These are phyloP conservation scores for Apiospora hydei DNA, from an alignment of 2,329 filamentous ascomycete species.

Conservation along the genomic window DNA sequence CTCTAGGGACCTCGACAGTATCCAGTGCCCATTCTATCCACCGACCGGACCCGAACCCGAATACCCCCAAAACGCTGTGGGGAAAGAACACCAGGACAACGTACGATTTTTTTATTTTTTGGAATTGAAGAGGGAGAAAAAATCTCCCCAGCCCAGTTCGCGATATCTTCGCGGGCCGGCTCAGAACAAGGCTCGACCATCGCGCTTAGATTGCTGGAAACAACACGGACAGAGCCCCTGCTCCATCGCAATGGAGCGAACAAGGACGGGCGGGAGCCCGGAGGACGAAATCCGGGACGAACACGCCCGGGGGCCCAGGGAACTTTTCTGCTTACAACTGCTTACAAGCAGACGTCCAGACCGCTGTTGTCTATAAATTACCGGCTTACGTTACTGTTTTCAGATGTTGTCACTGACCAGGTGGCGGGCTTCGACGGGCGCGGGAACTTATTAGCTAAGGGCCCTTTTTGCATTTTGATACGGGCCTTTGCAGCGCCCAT, in stretches of 20 bases:
- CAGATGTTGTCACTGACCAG: not conserved
- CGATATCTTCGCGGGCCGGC: not conserved
- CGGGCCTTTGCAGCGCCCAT: too few species aligned
- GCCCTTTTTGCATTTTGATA: not conserved
- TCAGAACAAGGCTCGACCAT: not conserved
- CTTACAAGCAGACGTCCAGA: too few species aligned
- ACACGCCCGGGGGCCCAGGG: too few species aligned
- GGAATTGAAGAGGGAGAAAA: not conserved
- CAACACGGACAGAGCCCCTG: not conserved
- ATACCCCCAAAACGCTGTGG: not conserved
- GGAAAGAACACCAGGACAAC: not conserved
- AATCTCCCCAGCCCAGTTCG: not conserved
- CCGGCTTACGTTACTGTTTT: not conserved
- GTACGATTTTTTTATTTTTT: not conserved
- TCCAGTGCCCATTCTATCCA: not conserved
- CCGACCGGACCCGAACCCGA: too few species aligned
- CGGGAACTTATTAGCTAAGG: not conserved
- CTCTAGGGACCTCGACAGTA: not conserved
- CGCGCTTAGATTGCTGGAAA: not conserved
- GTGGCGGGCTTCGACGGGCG: not conserved
- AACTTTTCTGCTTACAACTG: too few species aligned
- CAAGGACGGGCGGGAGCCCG: not conserved
- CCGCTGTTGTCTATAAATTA: not conserved
- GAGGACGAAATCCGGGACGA: not conserved
- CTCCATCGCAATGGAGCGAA: not conserved